Base-by-base conservation (phyloP, 345 rosid species). In the Raphanus sativus region DNA sequence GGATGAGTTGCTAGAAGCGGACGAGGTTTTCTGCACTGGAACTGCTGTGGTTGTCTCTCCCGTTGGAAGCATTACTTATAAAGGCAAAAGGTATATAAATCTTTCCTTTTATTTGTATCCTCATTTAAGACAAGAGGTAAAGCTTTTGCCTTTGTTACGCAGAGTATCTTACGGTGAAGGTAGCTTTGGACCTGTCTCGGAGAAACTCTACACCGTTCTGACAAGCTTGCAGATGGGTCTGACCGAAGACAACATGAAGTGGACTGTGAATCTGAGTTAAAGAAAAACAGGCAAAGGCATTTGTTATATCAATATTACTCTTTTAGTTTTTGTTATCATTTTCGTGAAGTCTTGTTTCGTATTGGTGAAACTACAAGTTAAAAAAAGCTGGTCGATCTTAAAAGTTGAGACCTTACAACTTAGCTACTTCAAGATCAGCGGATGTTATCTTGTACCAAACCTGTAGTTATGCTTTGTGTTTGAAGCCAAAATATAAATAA, bases 21-120 rank as follows among this genome's bases (percentile, higher is more conserved):
- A 92, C 64, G 99, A 95, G 83, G 96, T 92, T 33, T 95, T 95
- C 82, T 95, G 97, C 80, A 95, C 97, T 1, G 98, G 99, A 40
- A 95, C 99, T 9, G 98, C 99, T 0, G 99, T 95, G 71, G 98
- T 95, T 71, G 86, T 95, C 32, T 95, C 99, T 29, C 98, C 98
- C 0, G 97, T 95, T 29, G 98, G 98, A 54, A 95, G 98, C 79
- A 85, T 95, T 73, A 89, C 98, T 40, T 92, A 88, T 78, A 88
- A 67, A 73, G 96, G 82, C 78, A 75, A 74, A 89, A 92, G 94
- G 98, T 92, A 85, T 7, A 45, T 12, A 4, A 45, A 16, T 45
- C 16, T 45, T 16, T 45, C 4, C 21, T 21, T 21, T 21, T 21
- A 21, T 45, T 45, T 45, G 54, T 12, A 45, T 45, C 54, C 4